Conservation (phyloP, 2,329 filamentous ascomycete species). For the Capronia epimyces region DNA sequence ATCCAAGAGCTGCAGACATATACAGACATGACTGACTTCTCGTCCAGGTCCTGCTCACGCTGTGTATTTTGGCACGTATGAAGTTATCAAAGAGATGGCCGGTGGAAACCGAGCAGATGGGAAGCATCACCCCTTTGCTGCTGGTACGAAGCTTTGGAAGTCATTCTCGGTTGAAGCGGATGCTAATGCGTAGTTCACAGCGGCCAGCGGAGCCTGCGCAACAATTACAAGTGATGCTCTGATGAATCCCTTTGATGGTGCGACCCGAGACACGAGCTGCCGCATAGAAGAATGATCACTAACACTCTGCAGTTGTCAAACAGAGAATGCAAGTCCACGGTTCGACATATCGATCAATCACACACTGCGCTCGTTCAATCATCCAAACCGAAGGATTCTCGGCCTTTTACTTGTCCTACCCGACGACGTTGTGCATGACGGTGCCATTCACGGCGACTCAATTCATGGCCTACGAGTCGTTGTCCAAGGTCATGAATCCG, state of each 20-base stretch:
- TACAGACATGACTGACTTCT: conserved; percentile 26
- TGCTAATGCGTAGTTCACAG: conserved; percentile 52
- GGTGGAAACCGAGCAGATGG: conserved; percentile 79
- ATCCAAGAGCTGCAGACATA: conserved; percentile 8
- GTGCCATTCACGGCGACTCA: conserved; percentile 96
- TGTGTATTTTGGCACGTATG: conserved; percentile 97
- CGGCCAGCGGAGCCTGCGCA: conserved; percentile 85
- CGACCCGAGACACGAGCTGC: conserved; percentile 30
- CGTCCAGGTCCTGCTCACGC: conserved; percentile 82
- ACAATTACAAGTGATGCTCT: conserved; percentile 96
- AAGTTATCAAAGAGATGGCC: conserved; percentile 92
- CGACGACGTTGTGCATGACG: conserved; percentile 96
- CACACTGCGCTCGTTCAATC: conserved; percentile 80
- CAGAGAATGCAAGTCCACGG: conserved; percentile 98
- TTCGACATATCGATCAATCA: conserved; percentile 82
- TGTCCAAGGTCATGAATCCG: conserved; percentile 90
- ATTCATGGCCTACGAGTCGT: conserved; percentile 95
- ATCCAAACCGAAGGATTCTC: conserved; percentile 81
- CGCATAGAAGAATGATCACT: conserved; percentile 19
- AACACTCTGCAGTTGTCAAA: conserved; percentile 71
- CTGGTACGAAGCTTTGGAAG: conserved; percentile 55
- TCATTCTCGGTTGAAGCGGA: conserved; percentile 6
- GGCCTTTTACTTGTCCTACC: conserved; percentile 97
- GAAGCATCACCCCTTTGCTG: conserved; percentile 86
- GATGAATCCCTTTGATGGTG: conserved; percentile 99